Percentiles rank a stretch among this genome's conserved stretches.
Conservation (phyloP, 1,284 basidiomycete species). For the Malassezia furfur region DNA sequence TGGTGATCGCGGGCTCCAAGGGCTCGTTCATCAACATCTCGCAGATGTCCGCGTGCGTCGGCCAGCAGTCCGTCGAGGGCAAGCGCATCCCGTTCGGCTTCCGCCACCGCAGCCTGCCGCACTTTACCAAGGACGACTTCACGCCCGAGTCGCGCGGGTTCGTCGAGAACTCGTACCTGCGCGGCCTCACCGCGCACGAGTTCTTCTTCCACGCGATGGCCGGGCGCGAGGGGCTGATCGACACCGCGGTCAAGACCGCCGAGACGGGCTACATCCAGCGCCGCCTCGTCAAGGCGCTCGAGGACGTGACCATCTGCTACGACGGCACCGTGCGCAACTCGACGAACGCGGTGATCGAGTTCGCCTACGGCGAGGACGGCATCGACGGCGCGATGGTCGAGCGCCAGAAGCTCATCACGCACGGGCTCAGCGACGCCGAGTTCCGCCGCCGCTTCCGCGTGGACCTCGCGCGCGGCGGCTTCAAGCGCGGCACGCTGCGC, state of each 20-base stretch:
- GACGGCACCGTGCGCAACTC: conserved; percentile 97
- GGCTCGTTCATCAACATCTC: conserved; percentile 93
- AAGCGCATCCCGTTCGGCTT: conserved; percentile 97
- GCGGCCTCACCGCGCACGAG: conserved; percentile 92
- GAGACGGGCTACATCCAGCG: conserved; percentile 99
- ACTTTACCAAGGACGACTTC: conserved; percentile 98
- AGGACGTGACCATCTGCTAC: conserved; percentile 94
- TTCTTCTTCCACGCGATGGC: conserved; percentile 99
- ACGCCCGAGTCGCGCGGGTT: conserved; percentile 97
- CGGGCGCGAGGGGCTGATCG: conserved; percentile 95
- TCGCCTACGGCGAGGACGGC: conserved; percentile 95
- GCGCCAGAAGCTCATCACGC: conserved; percentile 82
- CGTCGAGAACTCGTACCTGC: conserved; percentile 98
- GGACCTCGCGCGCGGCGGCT: conserved; percentile 60
- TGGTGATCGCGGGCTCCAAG: conserved; percentile 98
- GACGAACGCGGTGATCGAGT: conserved; percentile 65
- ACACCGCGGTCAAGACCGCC: conserved; percentile 98
- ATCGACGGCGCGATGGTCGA: conserved; percentile 98
- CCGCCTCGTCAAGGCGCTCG: conserved; percentile 91
- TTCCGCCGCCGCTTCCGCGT: conserved; percentile 87
- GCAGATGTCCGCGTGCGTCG: conserved; percentile 99
- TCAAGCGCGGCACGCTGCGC: conserved; percentile 63
- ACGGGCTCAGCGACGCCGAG: conserved; percentile 68
- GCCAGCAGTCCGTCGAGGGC: conserved; percentile 96
- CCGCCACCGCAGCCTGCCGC: conserved; percentile 86